Percentiles rank a stretch among this genome's conserved stretches.
Conservation (phyloP, 2,329 filamentous ascomycete species). For the Karstenula rhodostoma region DNA sequence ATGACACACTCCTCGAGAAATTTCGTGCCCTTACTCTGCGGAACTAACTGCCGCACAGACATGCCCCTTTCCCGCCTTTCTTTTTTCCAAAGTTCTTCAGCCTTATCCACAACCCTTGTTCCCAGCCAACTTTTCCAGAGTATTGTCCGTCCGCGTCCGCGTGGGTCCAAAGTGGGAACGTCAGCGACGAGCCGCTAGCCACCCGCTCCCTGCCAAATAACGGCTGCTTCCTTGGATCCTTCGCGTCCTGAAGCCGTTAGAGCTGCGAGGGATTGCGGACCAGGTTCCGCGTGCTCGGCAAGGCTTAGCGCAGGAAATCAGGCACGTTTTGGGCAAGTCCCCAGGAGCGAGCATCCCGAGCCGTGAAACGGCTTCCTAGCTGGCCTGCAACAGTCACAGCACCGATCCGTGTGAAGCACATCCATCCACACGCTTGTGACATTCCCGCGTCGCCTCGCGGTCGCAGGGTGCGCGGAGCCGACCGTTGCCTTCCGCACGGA, state of each 20-base stretch:
- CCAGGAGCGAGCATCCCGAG: background rate
- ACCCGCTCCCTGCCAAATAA: constrained; percentile 8
- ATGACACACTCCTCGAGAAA: constrained; percentile 1
- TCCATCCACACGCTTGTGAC: background rate
- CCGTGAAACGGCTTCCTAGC: constrained; percentile 9
- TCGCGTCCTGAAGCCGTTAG: constrained; percentile 9
- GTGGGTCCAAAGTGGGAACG: constrained; percentile 3
- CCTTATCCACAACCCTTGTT: constrained; percentile 20
- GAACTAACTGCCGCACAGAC: constrained; percentile 21
- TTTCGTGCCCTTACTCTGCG: constrained; percentile 9
- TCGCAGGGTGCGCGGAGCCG: background rate
- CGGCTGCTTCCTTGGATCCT: constrained; percentile 9
- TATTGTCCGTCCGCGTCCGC: constrained; percentile 9
- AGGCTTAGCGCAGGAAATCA: constrained; percentile 6
- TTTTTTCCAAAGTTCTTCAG: constrained; percentile 25
- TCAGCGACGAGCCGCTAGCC: constrained; percentile 3
- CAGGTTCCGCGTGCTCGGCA: constrained; percentile 9
- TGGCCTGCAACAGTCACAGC: background rate
- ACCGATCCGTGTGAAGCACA: background rate
- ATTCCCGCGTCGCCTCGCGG: background rate
- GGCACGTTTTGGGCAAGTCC: background rate
- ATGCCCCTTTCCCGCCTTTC: constrained; percentile 21
- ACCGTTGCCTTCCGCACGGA: background rate
- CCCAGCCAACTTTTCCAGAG: constrained; percentile 14
- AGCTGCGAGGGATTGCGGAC: constrained; percentile 1